Conservation (phyloP, 2,329 filamentous ascomycete genomes). For the Graphilbum sp. region DNA sequence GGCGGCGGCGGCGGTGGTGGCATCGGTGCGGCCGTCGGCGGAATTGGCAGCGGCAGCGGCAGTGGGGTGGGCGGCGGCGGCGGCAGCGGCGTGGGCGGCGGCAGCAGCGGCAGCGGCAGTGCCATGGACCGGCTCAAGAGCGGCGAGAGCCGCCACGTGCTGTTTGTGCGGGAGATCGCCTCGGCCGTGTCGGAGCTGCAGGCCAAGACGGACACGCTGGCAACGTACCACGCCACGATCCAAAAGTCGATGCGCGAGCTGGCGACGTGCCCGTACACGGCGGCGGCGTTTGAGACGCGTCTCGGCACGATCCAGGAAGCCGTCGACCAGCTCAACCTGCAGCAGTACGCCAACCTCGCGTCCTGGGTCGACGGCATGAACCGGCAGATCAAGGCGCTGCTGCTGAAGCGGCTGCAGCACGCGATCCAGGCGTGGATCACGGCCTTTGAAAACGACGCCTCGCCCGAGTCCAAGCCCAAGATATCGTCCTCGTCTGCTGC, state of each 20-base stretch:
- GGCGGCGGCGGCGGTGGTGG: not conserved
- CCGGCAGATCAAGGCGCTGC: constrained; percentile 60
- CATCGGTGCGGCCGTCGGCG: constrained; percentile 27
- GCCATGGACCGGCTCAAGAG: constrained; percentile 33
- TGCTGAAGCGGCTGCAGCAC: constrained; percentile 67
- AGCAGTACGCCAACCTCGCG: constrained; percentile 85
- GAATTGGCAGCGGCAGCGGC: constrained; percentile 27
- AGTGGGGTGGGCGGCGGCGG: not conserved
- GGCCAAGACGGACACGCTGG: constrained; percentile 65
- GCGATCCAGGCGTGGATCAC: constrained; percentile 79
- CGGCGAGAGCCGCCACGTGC: constrained; percentile 81
- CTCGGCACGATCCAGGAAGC: constrained; percentile 78
- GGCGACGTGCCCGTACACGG: constrained; percentile 68
- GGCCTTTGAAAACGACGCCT: constrained; percentile 52
- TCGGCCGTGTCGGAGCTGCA: constrained; percentile 76
- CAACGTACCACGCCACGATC: constrained; percentile 61
- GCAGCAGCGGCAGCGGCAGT: constrained; percentile 25
- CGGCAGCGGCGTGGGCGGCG: not conserved
- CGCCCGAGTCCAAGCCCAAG: constrained; percentile 16
- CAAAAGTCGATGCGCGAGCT: constrained; percentile 75
- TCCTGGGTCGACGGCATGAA: constrained; percentile 87
- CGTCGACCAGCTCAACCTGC: constrained; percentile 90
- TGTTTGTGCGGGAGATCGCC: constrained; percentile 91
- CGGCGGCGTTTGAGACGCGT: constrained; percentile 60
- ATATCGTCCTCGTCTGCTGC: not conserved